Percentiles rank a stretch among this genome's conserved stretches.
Conservation (phyloP, 2,329 filamentous ascomycete genomes). For the Drechmeria coniospora region DNA sequence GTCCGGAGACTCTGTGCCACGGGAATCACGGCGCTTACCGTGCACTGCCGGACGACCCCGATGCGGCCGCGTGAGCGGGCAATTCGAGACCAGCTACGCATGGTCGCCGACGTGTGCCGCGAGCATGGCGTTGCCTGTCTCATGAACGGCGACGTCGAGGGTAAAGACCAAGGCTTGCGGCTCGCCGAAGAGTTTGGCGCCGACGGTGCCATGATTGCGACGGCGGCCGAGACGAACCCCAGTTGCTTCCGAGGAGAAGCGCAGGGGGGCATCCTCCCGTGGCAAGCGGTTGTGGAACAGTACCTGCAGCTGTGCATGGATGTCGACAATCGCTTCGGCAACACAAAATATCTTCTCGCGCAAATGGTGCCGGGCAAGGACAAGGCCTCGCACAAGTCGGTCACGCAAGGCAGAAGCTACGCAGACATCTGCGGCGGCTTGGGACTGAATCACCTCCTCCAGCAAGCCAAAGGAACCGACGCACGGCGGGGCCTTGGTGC, state of each 20-base stretch:
- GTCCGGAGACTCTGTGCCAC: conserved; percentile 69
- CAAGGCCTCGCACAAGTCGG: conserved; percentile 40
- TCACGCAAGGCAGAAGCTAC: conserved; percentile 58
- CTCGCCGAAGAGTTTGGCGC: conserved; percentile 69
- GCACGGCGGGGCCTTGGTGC: conserved; percentile 42
- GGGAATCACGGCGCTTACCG: conserved; percentile 80
- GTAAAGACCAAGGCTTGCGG: conserved; percentile 52
- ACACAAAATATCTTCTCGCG: conserved; percentile 81
- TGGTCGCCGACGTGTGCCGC: conserved; percentile 68
- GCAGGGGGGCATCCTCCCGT: conserved; percentile 56
- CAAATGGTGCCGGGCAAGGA: conserved; percentile 77
- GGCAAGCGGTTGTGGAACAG: conserved; percentile 61
- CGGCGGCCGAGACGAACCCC: conserved; percentile 77
- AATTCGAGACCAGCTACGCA: conserved; percentile 69
- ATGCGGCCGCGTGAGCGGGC: conserved; percentile 87
- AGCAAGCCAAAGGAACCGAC: conserved; percentile 52
- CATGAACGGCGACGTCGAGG: conserved; percentile 86
- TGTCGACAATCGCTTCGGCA: conserved; percentile 74
- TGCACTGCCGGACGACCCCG: conserved; percentile 90
- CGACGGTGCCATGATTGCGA: conserved; percentile 95
- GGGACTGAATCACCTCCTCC: conserved; percentile 45
- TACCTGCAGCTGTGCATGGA: conserved; percentile 62
- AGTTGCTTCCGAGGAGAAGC: conserved; percentile 63
- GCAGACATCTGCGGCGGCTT: conserved; percentile 50
- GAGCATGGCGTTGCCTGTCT: conserved; percentile 80